These are phyloP conservation scores for Rhizodiscina lignyota DNA, from an alignment of 495 filamentous ascomycete genomes.

Conservation along the genomic window DNA sequence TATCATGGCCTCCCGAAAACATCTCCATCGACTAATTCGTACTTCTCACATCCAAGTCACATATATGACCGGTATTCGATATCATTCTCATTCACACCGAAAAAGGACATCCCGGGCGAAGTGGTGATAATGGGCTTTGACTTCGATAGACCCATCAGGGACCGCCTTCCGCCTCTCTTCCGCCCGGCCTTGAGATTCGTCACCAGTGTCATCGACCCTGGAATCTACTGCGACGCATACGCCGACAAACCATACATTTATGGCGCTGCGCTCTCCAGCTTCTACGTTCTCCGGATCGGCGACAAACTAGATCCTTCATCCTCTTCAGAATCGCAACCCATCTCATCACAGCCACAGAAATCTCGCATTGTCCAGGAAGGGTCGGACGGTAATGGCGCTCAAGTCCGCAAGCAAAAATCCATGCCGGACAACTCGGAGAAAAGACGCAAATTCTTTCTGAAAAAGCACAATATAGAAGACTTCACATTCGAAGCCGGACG, in stretches of 20 bases:
- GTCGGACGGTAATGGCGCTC: no score
- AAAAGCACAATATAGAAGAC: no score
- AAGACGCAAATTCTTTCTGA: no score
- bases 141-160: constrained; percentile 73
- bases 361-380: no score
- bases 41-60: constrained; percentile 59
- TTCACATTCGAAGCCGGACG: constrained; percentile 43
- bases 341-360: no score
- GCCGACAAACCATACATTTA: constrained; percentile 75
- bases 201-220: constrained; percentile 74
- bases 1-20: constrained; percentile 14
- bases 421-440: no score
- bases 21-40: constrained; percentile 34
- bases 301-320: constrained; percentile 20
- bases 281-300: constrained; percentile 54
- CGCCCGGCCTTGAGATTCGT: constrained; percentile 63
- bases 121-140: constrained; percentile 85
- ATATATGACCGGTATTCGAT: constrained; percentile 67
- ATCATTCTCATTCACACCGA: constrained; percentile 57
- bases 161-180: constrained; percentile 72
- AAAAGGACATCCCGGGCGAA: constrained; percentile 44
- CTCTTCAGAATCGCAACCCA: no score
- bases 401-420: no score
- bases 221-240: constrained; percentile 73
- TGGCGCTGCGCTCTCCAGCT: constrained; percentile 53